phyloP scores from a whole-genome alignment of 2,329 filamentous ascomycete species.

The Verticillium albo-atrum region DNA sequence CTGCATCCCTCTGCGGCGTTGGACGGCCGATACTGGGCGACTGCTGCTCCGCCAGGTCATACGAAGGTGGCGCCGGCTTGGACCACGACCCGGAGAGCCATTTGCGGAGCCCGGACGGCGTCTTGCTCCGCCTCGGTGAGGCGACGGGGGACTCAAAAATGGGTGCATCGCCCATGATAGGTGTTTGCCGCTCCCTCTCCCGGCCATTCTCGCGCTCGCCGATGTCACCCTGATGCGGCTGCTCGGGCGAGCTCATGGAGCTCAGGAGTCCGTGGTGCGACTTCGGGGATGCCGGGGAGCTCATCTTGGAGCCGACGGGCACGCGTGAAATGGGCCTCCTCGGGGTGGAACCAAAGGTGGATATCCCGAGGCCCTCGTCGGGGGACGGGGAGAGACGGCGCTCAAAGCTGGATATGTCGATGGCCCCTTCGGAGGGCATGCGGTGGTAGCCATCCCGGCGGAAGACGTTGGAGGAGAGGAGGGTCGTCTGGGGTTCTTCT shows the following conservation, averaged over 20 bases:
- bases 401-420: slow-evolving; percentile 6
- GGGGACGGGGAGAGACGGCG: not conserved
- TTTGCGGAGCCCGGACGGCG: not conserved
- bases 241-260: not conserved
- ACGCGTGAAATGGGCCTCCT: slow-evolving; percentile 4
- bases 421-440: slow-evolving; percentile 2
- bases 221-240: not conserved
- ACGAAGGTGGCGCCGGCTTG: not conserved
- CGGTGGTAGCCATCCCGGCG: slow-evolving; percentile 5
- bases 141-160: not conserved
- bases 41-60: not conserved
- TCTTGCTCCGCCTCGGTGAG: not conserved
- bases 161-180: not conserved
- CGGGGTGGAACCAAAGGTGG: not conserved
- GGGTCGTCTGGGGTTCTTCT: slow-evolving; percentile 2
- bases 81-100: not conserved
- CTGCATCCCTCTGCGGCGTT: not conserved
- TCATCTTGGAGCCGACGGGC: slow-evolving; percentile 10
- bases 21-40: not conserved
- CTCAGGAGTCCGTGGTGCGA: not conserved
- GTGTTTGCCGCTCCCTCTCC: not conserved
- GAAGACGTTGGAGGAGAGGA: not conserved
- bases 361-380: not conserved
- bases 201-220: too few species aligned
- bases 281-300: slow-evolving; percentile 1